Evolutionary conservation across 129 eudicot species (phyloP).

Genomic region (Flaveria robusta): DNA sequence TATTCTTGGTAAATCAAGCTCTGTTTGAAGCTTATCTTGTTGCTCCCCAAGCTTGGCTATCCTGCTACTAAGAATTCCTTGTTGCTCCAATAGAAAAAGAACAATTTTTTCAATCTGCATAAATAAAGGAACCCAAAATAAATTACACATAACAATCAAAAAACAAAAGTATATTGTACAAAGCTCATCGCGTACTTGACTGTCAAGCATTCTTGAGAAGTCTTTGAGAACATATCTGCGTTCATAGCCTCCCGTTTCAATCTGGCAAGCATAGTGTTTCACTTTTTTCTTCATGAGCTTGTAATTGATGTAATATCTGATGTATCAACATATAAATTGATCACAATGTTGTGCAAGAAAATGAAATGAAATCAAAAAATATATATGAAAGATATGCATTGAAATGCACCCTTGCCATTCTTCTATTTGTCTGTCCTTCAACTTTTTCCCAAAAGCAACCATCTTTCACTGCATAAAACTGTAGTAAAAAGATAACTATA

Average conservation of each 20-base stretch:
- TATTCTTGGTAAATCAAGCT: conserved; percentile 66
- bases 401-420: conserved; percentile 82
- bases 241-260: conserved; percentile 61
- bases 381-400: background rate
- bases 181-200: conserved; percentile 50
- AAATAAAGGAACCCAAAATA: background rate
- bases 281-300: conserved; percentile 86
- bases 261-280: conserved; percentile 67
- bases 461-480: conserved; percentile 52
- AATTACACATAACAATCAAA: background rate
- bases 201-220: conserved; percentile 85
- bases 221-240: conserved; percentile 77
- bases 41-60: conserved; percentile 62
- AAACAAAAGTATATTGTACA: background rate
- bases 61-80: conserved; percentile 81
- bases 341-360: background rate
- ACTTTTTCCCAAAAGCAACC: conserved; percentile 96
- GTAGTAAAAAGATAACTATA: background rate
- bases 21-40: conserved; percentile 53
- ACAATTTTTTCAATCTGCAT: conserved; percentile 88
- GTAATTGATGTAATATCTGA: conserved; percentile 87
- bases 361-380: background rate
- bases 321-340: conserved; percentile 18
- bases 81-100: conserved; percentile 87
- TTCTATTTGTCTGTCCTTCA: conserved; percentile 82